A percentile compares a stretch with the other conserved stretches of the same genome.
phyloP scores from a whole-genome alignment of 441 rosid species.

The Arabidopsis hybrid region DNA sequence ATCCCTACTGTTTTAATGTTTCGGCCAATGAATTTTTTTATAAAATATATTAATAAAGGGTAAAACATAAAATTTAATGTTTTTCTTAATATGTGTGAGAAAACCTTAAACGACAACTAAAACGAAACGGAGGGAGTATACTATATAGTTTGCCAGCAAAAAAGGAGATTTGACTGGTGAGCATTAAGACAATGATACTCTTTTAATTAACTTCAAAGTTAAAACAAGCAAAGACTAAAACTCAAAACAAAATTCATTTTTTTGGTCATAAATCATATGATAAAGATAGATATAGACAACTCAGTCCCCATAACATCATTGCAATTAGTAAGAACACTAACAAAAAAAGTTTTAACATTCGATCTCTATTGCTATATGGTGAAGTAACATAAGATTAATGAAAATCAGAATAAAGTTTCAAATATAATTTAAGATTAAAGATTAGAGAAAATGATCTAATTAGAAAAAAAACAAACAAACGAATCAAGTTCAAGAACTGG shows the following conservation, averaged over 20 bases:
- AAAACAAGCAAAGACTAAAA: conserved; percentile 13
- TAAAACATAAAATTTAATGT: too few relatives aligned
- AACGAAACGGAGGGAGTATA: too few relatives aligned
- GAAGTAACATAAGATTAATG: conserved; percentile 13
- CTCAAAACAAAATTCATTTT: neutral
- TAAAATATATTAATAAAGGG: too few relatives aligned
- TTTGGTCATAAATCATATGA: neutral
- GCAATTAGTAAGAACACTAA: neutral
- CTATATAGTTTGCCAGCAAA: conserved; percentile 3
- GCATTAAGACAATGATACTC: conserved; percentile 8
- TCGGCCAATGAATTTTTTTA: too few relatives aligned
- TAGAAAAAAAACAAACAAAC: neutral
- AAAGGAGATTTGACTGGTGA: conserved; percentile 13
- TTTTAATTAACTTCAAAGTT: conserved; percentile 38
- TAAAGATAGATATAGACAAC: conserved; percentile 27
- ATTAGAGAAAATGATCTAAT: conserved; percentile 19
- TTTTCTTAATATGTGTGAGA: too few relatives aligned
- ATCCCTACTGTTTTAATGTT: too few relatives aligned
- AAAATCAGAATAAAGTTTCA: neutral
- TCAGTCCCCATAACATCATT: conserved; percentile 23
- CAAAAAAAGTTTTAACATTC: neutral
- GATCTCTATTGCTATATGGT: conserved; percentile 4
- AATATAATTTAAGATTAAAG: conserved; percentile 5
- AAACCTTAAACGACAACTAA: too few relatives aligned
- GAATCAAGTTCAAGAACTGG: conserved; percentile 28